Conservation (phyloP, 2,329 filamentous ascomycete genomes). For the Bisporella sp. region DNA sequence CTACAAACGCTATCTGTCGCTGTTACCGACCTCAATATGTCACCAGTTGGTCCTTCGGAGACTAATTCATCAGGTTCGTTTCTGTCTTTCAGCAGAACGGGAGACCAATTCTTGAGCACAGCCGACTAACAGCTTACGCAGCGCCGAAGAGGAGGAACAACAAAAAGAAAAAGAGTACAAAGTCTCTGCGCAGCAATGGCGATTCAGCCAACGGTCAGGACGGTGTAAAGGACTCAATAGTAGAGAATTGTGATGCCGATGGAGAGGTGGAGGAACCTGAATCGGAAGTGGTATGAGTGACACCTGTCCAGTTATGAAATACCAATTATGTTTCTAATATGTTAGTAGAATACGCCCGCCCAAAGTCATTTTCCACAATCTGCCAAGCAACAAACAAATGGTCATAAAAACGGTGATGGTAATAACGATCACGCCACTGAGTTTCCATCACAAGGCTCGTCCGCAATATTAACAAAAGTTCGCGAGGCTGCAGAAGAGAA, state of each 20-base stretch:
- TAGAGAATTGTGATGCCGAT: conserved; percentile 32
- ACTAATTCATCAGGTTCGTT: conserved; percentile 24
- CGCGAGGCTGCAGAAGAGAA: conserved; percentile 6
- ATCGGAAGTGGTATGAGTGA: conserved; percentile 26
- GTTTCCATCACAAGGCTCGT: too few species aligned
- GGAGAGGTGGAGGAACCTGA: conserved; percentile 34
- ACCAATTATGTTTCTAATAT: conserved; percentile 16
- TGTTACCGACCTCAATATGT: conserved; percentile 18
- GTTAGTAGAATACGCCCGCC: conserved; percentile 21
- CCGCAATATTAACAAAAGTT: not conserved
- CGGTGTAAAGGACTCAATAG: conserved; percentile 30
- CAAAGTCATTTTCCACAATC: conserved; percentile 18
- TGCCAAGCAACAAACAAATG: conserved; percentile 19
- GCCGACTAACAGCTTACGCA: conserved; percentile 8
- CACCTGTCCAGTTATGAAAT: conserved; percentile 25
- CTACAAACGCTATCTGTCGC: too few species aligned
- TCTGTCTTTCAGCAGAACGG: not conserved
- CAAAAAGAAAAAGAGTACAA: conserved; percentile 46
- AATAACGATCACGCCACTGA: conserved; percentile 1
- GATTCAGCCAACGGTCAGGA: conserved; percentile 24
- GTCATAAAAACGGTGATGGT: conserved; percentile 10
- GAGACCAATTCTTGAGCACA: too few species aligned
- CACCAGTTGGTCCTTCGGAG: conserved; percentile 23
- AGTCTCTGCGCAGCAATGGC: conserved; percentile 31
- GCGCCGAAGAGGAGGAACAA: conserved; percentile 47